Conservation (phyloP, 371 early-diverging fungal species). For the Chytridium lagenaria region DNA sequence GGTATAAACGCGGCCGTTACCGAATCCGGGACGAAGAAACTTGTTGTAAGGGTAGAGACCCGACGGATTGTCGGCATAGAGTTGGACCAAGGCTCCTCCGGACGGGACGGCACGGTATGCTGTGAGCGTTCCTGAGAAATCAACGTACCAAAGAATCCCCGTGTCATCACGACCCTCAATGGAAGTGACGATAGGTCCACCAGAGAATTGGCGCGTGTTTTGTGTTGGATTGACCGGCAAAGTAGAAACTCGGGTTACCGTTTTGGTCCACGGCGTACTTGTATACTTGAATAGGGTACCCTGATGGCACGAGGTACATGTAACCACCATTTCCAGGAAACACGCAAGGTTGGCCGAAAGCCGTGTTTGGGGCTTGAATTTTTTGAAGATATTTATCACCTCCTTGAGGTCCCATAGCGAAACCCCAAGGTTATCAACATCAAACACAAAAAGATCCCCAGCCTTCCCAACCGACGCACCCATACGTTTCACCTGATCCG, state of each 20-base stretch:
- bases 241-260: background rate
- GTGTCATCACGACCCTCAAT: background rate
- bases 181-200: conserved; percentile 24
- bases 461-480: conserved; percentile 18
- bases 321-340: conserved; percentile 19
- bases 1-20: conserved; percentile 18
- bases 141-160: conserved; percentile 27
- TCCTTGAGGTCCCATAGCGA: background rate
- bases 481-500: background rate
- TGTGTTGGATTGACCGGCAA: background rate
- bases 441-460: conserved; percentile 8
- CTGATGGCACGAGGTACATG: background rate
- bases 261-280: background rate
- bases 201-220: background rate
- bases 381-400: background rate
- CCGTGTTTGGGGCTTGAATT: background rate
- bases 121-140: conserved; percentile 18
- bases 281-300: background rate
- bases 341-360: background rate
- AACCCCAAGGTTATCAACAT: conserved; percentile 12
- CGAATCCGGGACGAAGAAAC: conserved; percentile 16
- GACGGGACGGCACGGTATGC: conserved; percentile 27
- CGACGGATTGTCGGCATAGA: background rate
- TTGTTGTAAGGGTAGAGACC: conserved; percentile 20
- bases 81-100: background rate